These are phyloP conservation scores for Paramecium caudatum DNA, from an alignment of 73 alveolate species.

Conservation along the genomic window DNA sequence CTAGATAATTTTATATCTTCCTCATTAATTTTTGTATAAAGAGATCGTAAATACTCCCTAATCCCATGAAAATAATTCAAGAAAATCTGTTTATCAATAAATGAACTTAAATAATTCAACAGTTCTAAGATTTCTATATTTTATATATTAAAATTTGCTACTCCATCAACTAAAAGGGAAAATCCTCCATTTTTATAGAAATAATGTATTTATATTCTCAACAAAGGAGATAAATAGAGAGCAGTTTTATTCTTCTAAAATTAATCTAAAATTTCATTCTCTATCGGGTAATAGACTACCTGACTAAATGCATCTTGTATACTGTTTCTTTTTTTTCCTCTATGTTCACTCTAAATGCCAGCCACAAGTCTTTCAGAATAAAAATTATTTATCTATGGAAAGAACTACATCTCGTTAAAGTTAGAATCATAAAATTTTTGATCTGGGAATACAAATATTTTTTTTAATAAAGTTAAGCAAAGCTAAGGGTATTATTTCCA, in stretches of 20 bases:
- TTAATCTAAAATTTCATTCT: neutral
- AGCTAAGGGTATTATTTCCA: constrained; percentile 8
- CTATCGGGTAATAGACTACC: neutral
- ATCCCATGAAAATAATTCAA: neutral
- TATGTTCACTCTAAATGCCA: neutral
- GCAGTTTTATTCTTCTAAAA: neutral
- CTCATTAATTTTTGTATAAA: constrained; percentile 11
- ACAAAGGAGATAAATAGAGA: constrained; percentile 23
- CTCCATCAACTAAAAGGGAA: neutral
- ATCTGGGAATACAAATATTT: neutral
- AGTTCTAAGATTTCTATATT: neutral
- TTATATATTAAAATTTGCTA: neutral
- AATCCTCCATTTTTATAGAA: constrained; percentile 52
- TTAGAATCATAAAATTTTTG: constrained; percentile 23
- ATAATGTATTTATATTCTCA: constrained; percentile 50
- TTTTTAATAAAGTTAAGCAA: constrained; percentile 17
- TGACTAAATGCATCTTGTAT: neutral
- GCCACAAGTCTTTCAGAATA: neutral
- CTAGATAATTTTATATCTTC: constrained; percentile 30
- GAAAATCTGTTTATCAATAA: neutral
- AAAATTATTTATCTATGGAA: neutral
- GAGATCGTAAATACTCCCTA: neutral
- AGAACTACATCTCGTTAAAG: neutral
- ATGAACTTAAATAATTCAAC: neutral
- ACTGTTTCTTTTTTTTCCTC: neutral